Evolutionary conservation across 2,329 filamentous ascomycete species (phyloP).

Genomic region (Gremmenia infestans): DNA sequence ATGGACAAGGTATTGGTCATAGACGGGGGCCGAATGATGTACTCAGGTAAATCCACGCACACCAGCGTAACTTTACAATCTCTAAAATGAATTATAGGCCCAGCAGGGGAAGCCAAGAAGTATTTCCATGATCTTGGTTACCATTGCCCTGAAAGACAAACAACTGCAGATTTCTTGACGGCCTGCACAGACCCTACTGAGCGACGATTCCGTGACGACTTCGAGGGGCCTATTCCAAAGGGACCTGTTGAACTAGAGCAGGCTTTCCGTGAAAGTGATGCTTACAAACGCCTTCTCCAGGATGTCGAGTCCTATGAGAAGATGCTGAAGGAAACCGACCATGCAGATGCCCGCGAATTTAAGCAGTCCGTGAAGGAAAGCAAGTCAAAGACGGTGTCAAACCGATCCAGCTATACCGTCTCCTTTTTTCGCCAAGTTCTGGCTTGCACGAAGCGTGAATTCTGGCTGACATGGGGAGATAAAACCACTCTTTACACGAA

Average conservation of each 20-base stretch:
- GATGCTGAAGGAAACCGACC: conserved; percentile 50
- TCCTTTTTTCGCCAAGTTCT: conserved; percentile 67
- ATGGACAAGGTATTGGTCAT: conserved; percentile 82
- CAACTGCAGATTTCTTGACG: conserved; percentile 74
- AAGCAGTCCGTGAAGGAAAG: conserved; percentile 59
- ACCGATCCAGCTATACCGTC: conserved; percentile 72
- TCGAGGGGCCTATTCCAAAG: conserved; percentile 28
- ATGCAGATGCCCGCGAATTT: conserved; percentile 59
- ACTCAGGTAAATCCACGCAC: conserved; percentile 41
- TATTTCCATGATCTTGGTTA: conserved; percentile 65
- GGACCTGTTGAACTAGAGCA: conserved; percentile 57
- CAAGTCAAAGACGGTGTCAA: conserved; percentile 62
- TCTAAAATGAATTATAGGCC: conserved; percentile 21
- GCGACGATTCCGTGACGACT: conserved; percentile 42
- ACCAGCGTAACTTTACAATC: not conserved
- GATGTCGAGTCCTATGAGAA: conserved; percentile 60
- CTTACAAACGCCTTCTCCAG: conserved; percentile 54
- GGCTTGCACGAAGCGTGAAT: conserved; percentile 65
- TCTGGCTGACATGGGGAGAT: conserved; percentile 75
- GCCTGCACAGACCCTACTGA: conserved; percentile 70
- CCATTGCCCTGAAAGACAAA: conserved; percentile 49
- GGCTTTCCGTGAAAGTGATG: conserved; percentile 59
- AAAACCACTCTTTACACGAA: conserved; percentile 72
- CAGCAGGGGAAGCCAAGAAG: conserved; percentile 53
- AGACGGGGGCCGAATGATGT: conserved; percentile 65